A percentile compares a stretch with the other conserved stretches of the same genome.
These are phyloP conservation scores for Hymenoscyphus fructigenus DNA, from an alignment of 2,329 filamentous ascomycete species.

Conservation along the genomic window DNA sequence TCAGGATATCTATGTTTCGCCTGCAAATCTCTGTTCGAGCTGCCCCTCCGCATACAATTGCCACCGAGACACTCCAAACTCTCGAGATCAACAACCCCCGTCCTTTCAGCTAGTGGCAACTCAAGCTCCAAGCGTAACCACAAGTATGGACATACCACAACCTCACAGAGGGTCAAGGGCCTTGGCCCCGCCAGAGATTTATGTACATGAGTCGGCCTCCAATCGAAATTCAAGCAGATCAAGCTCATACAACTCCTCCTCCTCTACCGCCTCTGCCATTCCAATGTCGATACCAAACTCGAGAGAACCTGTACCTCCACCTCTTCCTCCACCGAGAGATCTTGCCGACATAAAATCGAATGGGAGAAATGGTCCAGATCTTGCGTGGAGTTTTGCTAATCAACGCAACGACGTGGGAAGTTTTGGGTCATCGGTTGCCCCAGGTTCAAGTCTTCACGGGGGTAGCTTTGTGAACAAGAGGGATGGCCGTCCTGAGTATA, in stretches of 20 bases:
- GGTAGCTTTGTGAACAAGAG: slow-evolving; percentile 40
- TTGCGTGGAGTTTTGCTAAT: slow-evolving; percentile 64
- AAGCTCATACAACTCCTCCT: slow-evolving; percentile 30
- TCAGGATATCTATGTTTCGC: slow-evolving; percentile 29
- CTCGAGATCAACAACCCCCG: slow-evolving; percentile 17
- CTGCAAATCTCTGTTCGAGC: slow-evolving; percentile 23
- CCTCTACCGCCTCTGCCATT: slow-evolving; percentile 44
- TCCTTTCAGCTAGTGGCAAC: slow-evolving; percentile 32
- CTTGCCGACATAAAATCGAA: slow-evolving; percentile 53
- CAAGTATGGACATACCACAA: slow-evolving; percentile 45
- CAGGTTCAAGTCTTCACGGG: slow-evolving; percentile 50
- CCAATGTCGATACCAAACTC: slow-evolving; percentile 64
- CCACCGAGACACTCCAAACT: slow-evolving; percentile 27
- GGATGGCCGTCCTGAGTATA: slow-evolving; percentile 32
- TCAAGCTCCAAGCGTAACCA: slow-evolving; percentile 7
- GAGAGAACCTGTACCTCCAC: slow-evolving; percentile 54
- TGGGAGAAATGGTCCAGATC: slow-evolving; percentile 61
- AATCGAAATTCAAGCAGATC: slow-evolving; percentile 30
- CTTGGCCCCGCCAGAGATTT: slow-evolving; percentile 41
- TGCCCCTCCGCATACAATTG: slow-evolving; percentile 31
- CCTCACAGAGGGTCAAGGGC: slow-evolving; percentile 35
- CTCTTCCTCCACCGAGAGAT: slow-evolving; percentile 61
- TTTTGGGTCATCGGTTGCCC: slow-evolving; percentile 43
- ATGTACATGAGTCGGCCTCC: slow-evolving; percentile 42
- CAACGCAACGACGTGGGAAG: slow-evolving; percentile 47